These are phyloP conservation scores for Cladorrhinum sp. DNA, from an alignment of 2,329 filamentous ascomycete species.

Conservation along the genomic window DNA sequence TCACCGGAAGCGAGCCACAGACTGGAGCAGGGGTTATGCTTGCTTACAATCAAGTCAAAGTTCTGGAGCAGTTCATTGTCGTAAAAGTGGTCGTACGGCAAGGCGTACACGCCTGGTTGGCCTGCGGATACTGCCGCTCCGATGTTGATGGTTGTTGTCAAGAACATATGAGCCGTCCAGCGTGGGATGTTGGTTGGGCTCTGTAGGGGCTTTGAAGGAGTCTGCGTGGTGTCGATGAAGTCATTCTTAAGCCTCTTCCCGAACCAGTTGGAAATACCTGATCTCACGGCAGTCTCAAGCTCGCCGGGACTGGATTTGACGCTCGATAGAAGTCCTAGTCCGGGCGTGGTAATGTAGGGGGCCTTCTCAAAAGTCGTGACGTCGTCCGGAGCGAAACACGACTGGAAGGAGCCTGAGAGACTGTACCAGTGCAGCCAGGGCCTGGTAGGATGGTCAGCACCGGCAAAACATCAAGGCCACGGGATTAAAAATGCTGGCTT, in stretches of 20 bases:
- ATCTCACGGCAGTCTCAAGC: background rate
- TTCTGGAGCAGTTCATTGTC: background rate
- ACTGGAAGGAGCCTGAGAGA: background rate
- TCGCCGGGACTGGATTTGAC: background rate
- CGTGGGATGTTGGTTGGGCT: background rate
- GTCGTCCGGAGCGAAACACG: background rate
- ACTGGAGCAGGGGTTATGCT: no score
- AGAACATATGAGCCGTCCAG: constrained; percentile 1
- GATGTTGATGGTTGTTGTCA: constrained; percentile 8
- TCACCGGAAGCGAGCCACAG: no score
- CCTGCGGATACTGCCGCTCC: background rate
- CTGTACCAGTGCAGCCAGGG: constrained; percentile 8
- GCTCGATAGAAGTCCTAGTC: background rate
- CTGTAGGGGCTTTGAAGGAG: background rate
- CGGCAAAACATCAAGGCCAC: background rate
- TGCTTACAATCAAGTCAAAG: no score
- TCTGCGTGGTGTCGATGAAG: background rate
- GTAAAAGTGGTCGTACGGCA: constrained; percentile 4
- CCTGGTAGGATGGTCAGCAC: no score
- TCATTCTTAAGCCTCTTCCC: background rate
- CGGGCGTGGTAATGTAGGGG: background rate
- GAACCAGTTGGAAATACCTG: constrained; percentile 5
- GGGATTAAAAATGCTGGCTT: no score
- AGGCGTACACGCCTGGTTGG: no score
- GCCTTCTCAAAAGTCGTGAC: background rate